Conservation (phyloP, 2,329 filamentous ascomycete genomes). For the Zymoseptoria tritici region DNA sequence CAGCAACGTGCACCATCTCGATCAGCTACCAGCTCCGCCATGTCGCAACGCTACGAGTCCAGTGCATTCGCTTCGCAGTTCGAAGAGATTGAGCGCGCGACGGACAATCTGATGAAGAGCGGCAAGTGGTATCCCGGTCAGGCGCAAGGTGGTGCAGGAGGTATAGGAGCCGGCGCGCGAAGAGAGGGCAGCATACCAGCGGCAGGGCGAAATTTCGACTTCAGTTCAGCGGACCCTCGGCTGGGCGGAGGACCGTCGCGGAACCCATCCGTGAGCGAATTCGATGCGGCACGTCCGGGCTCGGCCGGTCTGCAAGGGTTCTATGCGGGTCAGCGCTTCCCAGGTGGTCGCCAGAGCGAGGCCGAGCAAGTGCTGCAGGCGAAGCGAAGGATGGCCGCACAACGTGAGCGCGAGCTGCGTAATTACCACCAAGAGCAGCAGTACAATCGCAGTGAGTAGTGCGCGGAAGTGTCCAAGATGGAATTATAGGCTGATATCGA, state of each 20-base stretch:
- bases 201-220: constrained; percentile 38
- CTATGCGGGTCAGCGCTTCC: constrained; percentile 89
- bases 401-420: constrained; percentile 96
- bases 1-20: constrained; percentile 57
- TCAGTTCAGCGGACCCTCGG: constrained; percentile 52
- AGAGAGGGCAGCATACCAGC: constrained; percentile 69
- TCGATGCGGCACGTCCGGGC: constrained; percentile 67
- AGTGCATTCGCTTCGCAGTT: constrained; percentile 79
- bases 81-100: constrained; percentile 92
- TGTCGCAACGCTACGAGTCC: constrained; percentile 56
- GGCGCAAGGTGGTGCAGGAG: constrained; percentile 29
- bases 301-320: constrained; percentile 81
- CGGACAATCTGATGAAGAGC: constrained; percentile 93
- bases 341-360: constrained; percentile 76
- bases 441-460: constrained; percentile 86
- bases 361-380: constrained; percentile 98
- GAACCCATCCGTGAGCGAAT: constrained; percentile 76
- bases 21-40: constrained; percentile 66
- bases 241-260: constrained; percentile 59
- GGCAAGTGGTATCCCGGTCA: constrained; percentile 68
- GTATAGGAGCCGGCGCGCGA: constrained; percentile 44
- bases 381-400: constrained; percentile 97
- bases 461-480: not conserved
- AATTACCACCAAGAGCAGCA: constrained; percentile 99
- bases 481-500: constrained; percentile 2